A percentile compares a stretch with the other conserved stretches of the same genome.
phyloP scores from a whole-genome alignment of 2,329 filamentous ascomycete genomes.

The Fusarium dlaminii region DNA sequence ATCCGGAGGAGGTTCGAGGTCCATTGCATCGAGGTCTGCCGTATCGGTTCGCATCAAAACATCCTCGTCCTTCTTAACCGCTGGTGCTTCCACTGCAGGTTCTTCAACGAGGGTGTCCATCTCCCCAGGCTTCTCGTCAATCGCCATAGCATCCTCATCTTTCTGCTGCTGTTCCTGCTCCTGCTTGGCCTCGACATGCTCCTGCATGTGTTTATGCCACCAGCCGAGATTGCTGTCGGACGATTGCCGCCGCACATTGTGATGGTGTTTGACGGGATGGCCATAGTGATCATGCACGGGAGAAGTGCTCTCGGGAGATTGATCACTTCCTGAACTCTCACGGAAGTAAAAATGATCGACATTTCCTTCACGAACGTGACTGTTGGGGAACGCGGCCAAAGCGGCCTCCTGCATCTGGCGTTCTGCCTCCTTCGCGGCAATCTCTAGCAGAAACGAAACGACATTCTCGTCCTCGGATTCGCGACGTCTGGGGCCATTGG shows the following conservation, averaged over 20 bases:
- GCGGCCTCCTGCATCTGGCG: conserved; percentile 81
- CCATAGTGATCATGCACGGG: conserved; percentile 42
- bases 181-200: conserved; percentile 73
- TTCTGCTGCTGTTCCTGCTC: conserved; percentile 56
- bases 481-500: conserved; percentile 55
- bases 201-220: conserved; percentile 84
- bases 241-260: conserved; percentile 62
- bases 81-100: conserved; percentile 24
- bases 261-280: conserved; percentile 36
- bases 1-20: conserved; percentile 52
- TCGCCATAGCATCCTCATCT: conserved; percentile 38
- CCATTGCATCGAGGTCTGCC: conserved; percentile 55
- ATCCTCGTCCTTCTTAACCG: conserved; percentile 32
- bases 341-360: conserved; percentile 77
- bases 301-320: conserved; percentile 52
- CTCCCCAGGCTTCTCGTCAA: conserved; percentile 43
- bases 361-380: conserved; percentile 73
- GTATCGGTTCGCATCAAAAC: conserved; percentile 50
- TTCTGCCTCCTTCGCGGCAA: conserved; percentile 83
- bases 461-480: conserved; percentile 80
- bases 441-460: conserved; percentile 78
- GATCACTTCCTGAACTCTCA: conserved; percentile 69
- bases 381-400: conserved; percentile 79
- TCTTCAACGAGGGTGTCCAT: conserved; percentile 36
- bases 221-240: conserved; percentile 72